A percentile compares a stretch with the other conserved stretches of the same genome.
Conservation (phyloP, 192 early-diverging fungal genomes). For the Allomyces macrogynus region DNA sequence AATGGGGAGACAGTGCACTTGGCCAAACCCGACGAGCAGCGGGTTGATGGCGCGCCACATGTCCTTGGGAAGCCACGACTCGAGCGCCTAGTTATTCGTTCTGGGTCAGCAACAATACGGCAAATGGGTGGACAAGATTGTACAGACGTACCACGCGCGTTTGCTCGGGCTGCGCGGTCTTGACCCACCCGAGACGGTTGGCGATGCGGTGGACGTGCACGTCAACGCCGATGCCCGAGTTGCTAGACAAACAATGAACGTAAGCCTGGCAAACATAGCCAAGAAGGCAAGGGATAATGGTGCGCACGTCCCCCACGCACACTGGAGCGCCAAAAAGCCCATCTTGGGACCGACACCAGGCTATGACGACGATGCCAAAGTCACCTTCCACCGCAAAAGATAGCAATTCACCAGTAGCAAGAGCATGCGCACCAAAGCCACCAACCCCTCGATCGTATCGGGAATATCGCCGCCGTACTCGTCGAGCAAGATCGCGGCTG, state of each 20-base stretch:
- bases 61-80: constrained; percentile 63
- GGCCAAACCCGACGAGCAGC: constrained; percentile 80
- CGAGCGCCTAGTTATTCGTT: constrained; percentile 18
- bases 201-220: constrained; percentile 83
- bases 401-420: not conserved
- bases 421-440: constrained; percentile 19
- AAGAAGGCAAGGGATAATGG: not conserved
- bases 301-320: constrained; percentile 56
- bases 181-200: constrained; percentile 74
- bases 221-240: constrained; percentile 83
- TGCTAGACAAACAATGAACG: constrained; percentile 13
- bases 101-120: not conserved
- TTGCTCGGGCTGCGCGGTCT: constrained; percentile 56
- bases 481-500: constrained; percentile 50
- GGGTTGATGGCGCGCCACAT: constrained; percentile 78
- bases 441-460: constrained; percentile 47
- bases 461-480: constrained; percentile 66
- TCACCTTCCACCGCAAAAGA: too few relatives aligned
- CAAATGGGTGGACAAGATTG: constrained; percentile 4
- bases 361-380: not conserved
- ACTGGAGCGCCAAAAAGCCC: constrained; percentile 63
- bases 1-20: constrained; percentile 51
- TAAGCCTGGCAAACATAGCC: not conserved
- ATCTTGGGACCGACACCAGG: constrained; percentile 94
- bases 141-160: constrained; percentile 34